A percentile compares a stretch with the other conserved stretches of the same genome.
Evolutionary conservation across 371 early-diverging fungal genomes (phyloP).

Genomic region (Funneliformis caledonium): DNA sequence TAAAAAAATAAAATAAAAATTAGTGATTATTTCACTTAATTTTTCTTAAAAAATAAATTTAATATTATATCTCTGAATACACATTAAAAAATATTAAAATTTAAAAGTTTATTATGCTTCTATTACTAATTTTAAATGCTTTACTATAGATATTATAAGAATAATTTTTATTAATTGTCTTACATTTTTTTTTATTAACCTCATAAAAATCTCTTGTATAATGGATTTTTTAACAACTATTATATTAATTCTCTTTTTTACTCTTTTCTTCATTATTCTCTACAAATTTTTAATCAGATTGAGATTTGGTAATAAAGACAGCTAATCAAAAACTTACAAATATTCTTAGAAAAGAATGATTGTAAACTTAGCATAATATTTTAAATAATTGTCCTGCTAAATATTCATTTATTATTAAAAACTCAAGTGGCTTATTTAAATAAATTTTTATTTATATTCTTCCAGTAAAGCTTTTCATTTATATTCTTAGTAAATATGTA

Average conservation of each 20-base stretch:
- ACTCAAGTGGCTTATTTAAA: not conserved
- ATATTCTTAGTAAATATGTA: constrained; percentile 19
- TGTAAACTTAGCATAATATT: constrained; percentile 41
- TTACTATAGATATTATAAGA: not conserved
- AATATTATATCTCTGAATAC: no score
- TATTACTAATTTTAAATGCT: not conserved
- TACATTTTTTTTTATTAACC: constrained; percentile 31
- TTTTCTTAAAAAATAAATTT: no score
- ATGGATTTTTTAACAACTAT: constrained; percentile 12
- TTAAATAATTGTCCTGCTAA: constrained; percentile 46
- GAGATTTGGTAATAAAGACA: constrained; percentile 42
- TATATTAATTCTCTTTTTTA: constrained; percentile 33
- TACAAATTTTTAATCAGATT: constrained; percentile 47
- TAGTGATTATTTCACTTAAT: no score
- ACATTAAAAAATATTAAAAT: not conserved
- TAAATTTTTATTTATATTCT: not conserved
- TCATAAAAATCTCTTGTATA: constrained; percentile 16
- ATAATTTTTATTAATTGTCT: constrained; percentile 18
- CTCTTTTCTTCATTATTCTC: constrained; percentile 22
- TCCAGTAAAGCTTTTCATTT: not conserved
- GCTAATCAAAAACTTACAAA: constrained; percentile 38
- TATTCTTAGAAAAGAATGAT: constrained; percentile 36
- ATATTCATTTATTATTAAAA: constrained; percentile 28
- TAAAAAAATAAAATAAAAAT: no score
- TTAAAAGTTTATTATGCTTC: not conserved